Evolutionary conservation across 2,329 filamentous ascomycete genomes (phyloP).

Genomic region (Hirsutella rhossiliensis): DNA sequence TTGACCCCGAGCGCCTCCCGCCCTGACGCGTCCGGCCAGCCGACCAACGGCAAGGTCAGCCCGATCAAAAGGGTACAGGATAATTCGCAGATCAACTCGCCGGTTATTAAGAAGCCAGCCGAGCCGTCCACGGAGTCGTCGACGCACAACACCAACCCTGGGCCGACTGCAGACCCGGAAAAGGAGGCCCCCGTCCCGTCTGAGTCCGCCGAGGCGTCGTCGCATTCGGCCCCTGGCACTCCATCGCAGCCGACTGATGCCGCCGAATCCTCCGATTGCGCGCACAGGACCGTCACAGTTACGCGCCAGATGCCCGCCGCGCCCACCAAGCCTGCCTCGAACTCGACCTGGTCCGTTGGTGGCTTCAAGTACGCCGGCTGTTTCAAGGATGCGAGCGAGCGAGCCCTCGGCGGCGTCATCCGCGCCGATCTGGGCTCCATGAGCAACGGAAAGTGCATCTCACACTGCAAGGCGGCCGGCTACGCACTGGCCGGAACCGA

Average conservation of each 20-base stretch:
- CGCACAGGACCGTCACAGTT: conserved; percentile 11
- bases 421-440: conserved; percentile 29
- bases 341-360: conserved; percentile 6
- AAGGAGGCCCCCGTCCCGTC: too few relatives aligned
- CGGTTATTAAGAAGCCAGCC: too few relatives aligned
- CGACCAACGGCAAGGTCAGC: too few relatives aligned
- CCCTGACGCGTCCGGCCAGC: too few relatives aligned
- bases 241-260: too few relatives aligned
- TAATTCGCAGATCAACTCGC: too few relatives aligned
- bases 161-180: too few relatives aligned
- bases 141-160: not conserved
- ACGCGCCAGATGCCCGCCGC: conserved; percentile 10
- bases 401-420: conserved; percentile 25
- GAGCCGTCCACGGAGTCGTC: not conserved
- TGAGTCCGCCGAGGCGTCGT: too few relatives aligned
- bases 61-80: too few relatives aligned
- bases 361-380: conserved; percentile 30
- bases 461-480: conserved; percentile 30
- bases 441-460: conserved; percentile 33
- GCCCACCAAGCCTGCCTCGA: conserved; percentile 4
- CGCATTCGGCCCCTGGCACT: too few relatives aligned
- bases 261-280: too few relatives aligned
- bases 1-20: not conserved
- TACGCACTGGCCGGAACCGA: conserved; percentile 37
- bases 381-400: conserved; percentile 24